Evolutionary conservation across 2,329 filamentous ascomycete species (phyloP).

Genomic region (Penicillium sclerotiorum): DNA sequence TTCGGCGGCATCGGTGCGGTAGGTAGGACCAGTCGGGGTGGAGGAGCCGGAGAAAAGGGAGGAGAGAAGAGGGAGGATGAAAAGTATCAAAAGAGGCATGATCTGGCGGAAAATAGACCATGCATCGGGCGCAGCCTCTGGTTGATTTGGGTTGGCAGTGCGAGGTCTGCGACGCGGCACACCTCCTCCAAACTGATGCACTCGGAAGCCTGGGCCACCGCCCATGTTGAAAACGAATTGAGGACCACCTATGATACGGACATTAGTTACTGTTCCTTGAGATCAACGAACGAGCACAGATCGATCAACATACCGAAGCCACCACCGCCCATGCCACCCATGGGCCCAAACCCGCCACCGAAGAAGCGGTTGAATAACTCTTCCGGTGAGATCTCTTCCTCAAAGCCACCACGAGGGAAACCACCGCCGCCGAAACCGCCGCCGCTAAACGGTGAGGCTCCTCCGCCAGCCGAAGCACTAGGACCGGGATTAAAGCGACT

Average conservation of each 20-base stretch:
- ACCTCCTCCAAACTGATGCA: slow-evolving; percentile 91
- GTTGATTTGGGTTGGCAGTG: slow-evolving; percentile 57
- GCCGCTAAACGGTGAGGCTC: slow-evolving; percentile 48
- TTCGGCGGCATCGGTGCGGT: slow-evolving; percentile 73
- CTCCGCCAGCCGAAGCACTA: slow-evolving; percentile 35
- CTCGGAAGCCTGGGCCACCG: slow-evolving; percentile 84
- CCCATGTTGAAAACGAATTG: slow-evolving; percentile 96
- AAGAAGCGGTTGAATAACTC: slow-evolving; percentile 98
- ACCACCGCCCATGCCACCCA: slow-evolving; percentile 53
- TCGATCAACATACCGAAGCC: slow-evolving; percentile 60
- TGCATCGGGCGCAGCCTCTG: slow-evolving; percentile 55
- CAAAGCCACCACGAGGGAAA: slow-evolving; percentile 62
- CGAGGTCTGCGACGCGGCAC: slow-evolving; percentile 75
- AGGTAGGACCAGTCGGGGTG: slow-evolving; percentile 63
- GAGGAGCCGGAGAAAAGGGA: slow-evolving; percentile 69
- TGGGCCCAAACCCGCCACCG: slow-evolving; percentile 64
- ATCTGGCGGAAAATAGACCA: slow-evolving; percentile 68
- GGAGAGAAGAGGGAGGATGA: slow-evolving; percentile 80
- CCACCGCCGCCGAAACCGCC: slow-evolving; percentile 52
- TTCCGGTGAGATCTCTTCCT: slow-evolving; percentile 92
- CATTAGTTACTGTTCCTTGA: slow-evolving; percentile 1
- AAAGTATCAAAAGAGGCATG: slow-evolving; percentile 84
- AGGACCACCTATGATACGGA: slow-evolving; percentile 60
- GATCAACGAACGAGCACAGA: not conserved
- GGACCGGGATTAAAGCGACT: slow-evolving; percentile 69